Conservation (phyloP, 2,329 filamentous ascomycete species). For the Simplicillium aogashimaense region DNA sequence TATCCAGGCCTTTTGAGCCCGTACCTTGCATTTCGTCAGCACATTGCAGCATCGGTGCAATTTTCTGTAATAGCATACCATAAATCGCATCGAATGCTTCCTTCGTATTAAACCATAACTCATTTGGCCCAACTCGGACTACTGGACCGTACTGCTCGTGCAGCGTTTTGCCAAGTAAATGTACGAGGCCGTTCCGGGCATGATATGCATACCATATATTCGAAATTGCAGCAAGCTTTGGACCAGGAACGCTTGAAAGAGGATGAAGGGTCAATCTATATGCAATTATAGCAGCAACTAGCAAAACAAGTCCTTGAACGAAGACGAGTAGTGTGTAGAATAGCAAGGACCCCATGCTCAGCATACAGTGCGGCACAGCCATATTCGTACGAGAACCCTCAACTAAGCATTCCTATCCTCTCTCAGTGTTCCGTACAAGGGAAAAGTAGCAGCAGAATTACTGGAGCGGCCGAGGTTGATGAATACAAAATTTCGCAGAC, state of each 20-base stretch:
- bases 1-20: slow-evolving; percentile 34
- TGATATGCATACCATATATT: slow-evolving; percentile 38
- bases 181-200: slow-evolving; percentile 31
- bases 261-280: slow-evolving; percentile 35
- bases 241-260: slow-evolving; percentile 34
- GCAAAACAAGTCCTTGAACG: background rate
- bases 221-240: slow-evolving; percentile 33
- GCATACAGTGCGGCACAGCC: too few species aligned
- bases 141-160: slow-evolving; percentile 36
- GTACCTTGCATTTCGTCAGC: slow-evolving; percentile 20
- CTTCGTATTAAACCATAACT: slow-evolving; percentile 40
- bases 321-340: background rate
- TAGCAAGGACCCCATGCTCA: too few species aligned
- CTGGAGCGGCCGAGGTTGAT: too few species aligned
- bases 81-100: slow-evolving; percentile 39
- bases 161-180: slow-evolving; percentile 29
- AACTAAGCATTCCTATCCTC: too few species aligned
- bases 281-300: slow-evolving; percentile 4
- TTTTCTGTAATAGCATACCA: slow-evolving; percentile 18
- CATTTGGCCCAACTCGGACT: slow-evolving; percentile 43
- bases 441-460: too few species aligned
- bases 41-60: background rate
- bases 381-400: too few species aligned
- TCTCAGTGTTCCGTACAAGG: too few species aligned
- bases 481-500: too few species aligned